Base-by-base conservation (phyloP, 305 asterid species). In the Lippia alba region DNA sequence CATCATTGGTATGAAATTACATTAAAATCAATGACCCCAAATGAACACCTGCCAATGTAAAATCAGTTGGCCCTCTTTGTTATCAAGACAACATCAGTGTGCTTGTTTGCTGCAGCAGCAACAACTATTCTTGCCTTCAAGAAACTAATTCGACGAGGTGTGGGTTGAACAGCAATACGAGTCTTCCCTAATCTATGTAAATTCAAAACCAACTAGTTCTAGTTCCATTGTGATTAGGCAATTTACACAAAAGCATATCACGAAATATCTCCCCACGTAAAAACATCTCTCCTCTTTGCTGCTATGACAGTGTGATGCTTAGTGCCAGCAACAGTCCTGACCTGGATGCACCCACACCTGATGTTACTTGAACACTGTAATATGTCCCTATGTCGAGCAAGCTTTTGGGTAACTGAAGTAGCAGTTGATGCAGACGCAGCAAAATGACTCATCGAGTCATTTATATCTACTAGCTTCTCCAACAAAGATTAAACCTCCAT, bases 91-190 rank as follows among this genome's bases (percentile, higher is more conserved):
- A 87, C 99, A 7, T 87, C 94, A 64, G 99, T 86, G 84, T 95
- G 99, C 72, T 95, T 95, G 85, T 95, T 95, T 76, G 99, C 99
- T 0, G 97, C 99, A 73, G 99, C 91, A 78, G 92, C 90, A 74
- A 89, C 93, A 74, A 86, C 84, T 72, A 92, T 82, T 85, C 85
- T 86, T 57, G 95, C 82, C 75, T 87, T 92, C 76, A 92, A 79
- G 66, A 93, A 86, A 82, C 91, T 87, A 20, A 95, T 98, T 79
- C 97, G 81, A 67, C 97, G 94, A 41, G 99, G 99, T 69, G 96
- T 95, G 34, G 99, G 90, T 71, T 95, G 98, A 61, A 69, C 44
- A 74, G n/a, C 54, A 48, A 3, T 9, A 12, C 3, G 2, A 5
- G 4, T 48, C n/a, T 14, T 48, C 14, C 17, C 54, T 14, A 0